Base-by-base conservation (phyloP, 2,329 filamentous ascomycete species). In the Xylariaceae sp. region DNA sequence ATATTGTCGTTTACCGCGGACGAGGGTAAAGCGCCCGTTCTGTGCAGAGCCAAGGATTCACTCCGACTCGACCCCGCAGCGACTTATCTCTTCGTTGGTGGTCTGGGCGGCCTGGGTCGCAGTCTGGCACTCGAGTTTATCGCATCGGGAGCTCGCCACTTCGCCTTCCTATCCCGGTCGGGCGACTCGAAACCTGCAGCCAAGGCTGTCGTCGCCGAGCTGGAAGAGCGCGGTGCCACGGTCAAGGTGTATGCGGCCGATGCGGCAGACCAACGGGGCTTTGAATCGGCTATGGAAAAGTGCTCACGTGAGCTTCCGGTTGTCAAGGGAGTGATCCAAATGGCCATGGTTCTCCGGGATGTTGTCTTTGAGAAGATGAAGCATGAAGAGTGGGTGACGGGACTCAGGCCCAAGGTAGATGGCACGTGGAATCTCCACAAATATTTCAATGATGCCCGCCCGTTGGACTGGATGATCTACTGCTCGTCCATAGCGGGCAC, bases 51-150 rank as follows among this genome's bases (percentile, higher is more conserved):
- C 36, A 14, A 39, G 14, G 18, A n/a, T 13, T 17, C 36, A 14
- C 13, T 41, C 19, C 36, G 31, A 12, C 34, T 12, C 22, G 14
- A 16, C 6, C n/a, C 18, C 18, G 31, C 28, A 7, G 31, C 42
- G 3, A 50, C 41, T 4, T 58, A 62, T 45, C 44, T 60, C 4
- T 44, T 60, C 2, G 33, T 57, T 0, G 60, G 60, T 4, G 57
- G 57, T 22, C 48, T 63, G 1, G 68, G 70, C 10, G 68, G 67
- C 5, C 51, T 72, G 1, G 68, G 69, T 4, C 59, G 63, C n/a
- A 66, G 65, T 33, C 50, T 71, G 7, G 58, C 56, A 3, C 48
- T 47, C 0, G 68, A 63, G 65, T 66, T 71, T 63, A 42, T 66
- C 17, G 38, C 48, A 1, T 61, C 59, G 1, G 69, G 68, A 5